These are phyloP conservation scores for Hypsizygus ulmarius DNA, from an alignment of 1,284 basidiomycete species.

Conservation along the genomic window DNA sequence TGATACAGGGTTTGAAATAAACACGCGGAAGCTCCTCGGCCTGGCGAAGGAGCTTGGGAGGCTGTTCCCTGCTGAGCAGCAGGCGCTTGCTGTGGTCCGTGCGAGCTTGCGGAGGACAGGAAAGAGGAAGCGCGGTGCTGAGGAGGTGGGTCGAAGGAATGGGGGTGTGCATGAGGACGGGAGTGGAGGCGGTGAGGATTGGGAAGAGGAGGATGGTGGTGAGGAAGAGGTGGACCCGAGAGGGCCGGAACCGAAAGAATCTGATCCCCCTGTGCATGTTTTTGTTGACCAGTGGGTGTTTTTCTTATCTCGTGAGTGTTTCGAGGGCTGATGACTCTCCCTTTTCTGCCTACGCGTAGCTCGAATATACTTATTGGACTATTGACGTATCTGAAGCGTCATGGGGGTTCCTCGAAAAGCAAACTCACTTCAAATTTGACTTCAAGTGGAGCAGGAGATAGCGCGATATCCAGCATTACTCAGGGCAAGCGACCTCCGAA, in stretches of 20 bases:
- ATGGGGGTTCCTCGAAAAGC: neutral
- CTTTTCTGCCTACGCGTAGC: conserved; percentile 2
- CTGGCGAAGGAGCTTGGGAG: conserved; percentile 11
- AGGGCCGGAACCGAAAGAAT: conserved; percentile 35
- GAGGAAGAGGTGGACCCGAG: conserved; percentile 41
- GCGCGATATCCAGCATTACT: neutral
- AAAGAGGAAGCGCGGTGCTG: conserved; percentile 21
- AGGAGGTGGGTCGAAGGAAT: conserved; percentile 22
- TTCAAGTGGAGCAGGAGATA: neutral
- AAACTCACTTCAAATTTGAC: neutral
- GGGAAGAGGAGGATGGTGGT: conserved; percentile 18
- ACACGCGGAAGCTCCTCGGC: conserved; percentile 5
- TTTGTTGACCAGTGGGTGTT: conserved; percentile 77
- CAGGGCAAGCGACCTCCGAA: neutral
- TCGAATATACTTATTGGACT: conserved; percentile 24
- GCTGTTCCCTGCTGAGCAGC: conserved; percentile 11
- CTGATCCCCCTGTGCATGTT: conserved; percentile 71
- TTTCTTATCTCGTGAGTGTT: conserved; percentile 1
- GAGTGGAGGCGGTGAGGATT: no score
- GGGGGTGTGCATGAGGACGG: conserved; percentile 11
- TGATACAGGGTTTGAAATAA: neutral
- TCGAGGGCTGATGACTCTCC: conserved; percentile 11
- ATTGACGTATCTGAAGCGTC: conserved; percentile 19
- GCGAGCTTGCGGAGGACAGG: conserved; percentile 10
- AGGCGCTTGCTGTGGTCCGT: conserved; percentile 9